Evolutionary conservation across 768 basidiomycete species (phyloP).

Genomic region (Neoboletus brunneissimus): DNA sequence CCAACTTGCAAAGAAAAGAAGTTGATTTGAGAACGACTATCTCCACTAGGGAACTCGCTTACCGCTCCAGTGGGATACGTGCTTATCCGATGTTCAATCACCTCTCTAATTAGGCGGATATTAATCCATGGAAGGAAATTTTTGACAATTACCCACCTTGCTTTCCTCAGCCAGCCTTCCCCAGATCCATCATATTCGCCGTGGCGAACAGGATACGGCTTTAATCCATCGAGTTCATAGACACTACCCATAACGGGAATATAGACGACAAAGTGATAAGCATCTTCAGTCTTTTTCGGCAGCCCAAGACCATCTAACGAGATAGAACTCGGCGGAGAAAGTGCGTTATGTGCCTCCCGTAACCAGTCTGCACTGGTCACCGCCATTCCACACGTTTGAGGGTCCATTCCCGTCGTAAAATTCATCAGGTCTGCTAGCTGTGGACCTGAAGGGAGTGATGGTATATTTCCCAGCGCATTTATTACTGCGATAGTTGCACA

Average conservation of each 20-base stretch:
- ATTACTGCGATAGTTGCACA: conserved; percentile 95
- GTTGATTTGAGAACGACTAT: conserved; percentile 6
- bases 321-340: conserved; percentile 87
- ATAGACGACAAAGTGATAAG: conserved; percentile 97
- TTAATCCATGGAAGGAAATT: conserved; percentile 16
- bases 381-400: conserved; percentile 77
- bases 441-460: conserved; percentile 55
- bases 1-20: conserved; percentile 50
- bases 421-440: conserved; percentile 70
- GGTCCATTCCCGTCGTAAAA: conserved; percentile 85
- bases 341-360: conserved; percentile 84
- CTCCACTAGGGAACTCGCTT: conserved; percentile 31
- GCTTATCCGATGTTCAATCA: conserved; percentile 83
- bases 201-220: conserved; percentile 75
- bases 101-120: conserved; percentile 49
- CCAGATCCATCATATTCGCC: conserved; percentile 63
- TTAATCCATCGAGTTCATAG: conserved; percentile 93
- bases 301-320: conserved; percentile 81
- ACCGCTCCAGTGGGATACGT: conserved; percentile 90
- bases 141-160: conserved; percentile 47
- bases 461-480: conserved; percentile 85
- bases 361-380: conserved; percentile 81
- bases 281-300: conserved; percentile 69
- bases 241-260: conserved; percentile 78
- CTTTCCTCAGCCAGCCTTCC: conserved; percentile 82